A percentile compares a stretch with the other conserved stretches of the same genome.
Conservation (phyloP, 2,329 filamentous ascomycete species). For the Coniochaeta sp. region DNA sequence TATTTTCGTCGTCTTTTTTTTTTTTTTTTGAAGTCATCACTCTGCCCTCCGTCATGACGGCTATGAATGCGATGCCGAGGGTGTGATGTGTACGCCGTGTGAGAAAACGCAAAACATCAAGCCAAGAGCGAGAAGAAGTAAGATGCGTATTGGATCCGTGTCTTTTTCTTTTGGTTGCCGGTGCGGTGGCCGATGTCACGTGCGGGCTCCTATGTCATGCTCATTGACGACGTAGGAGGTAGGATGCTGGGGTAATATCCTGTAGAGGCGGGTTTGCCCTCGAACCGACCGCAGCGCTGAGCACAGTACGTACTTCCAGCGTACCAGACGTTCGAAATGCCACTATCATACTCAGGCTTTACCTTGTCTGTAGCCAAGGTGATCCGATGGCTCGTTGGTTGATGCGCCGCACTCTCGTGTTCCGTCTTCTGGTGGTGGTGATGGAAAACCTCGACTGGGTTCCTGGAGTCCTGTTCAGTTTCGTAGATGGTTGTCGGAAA, state of each 20-base stretch:
- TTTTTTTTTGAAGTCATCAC: too few species aligned
- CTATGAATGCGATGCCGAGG: neutral
- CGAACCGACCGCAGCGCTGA: constrained; percentile 40
- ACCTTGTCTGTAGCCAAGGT: constrained; percentile 43
- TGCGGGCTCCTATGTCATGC: constrained; percentile 23
- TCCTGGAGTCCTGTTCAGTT: constrained; percentile 31
- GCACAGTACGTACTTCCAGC: constrained; percentile 29
- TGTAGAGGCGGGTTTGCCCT: constrained; percentile 41
- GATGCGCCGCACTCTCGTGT: constrained; percentile 17
- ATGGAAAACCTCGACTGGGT: constrained; percentile 44
- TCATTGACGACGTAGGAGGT: constrained; percentile 36
- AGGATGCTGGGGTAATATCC: constrained; percentile 47
- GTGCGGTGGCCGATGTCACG: too few species aligned
- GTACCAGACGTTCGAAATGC: constrained; percentile 39
- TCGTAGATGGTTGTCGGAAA: constrained; percentile 45
- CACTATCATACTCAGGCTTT: constrained; percentile 40
- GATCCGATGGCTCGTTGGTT: constrained; percentile 24
- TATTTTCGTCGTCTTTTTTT: neutral
- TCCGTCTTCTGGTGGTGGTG: constrained; percentile 24
- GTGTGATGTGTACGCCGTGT: neutral
- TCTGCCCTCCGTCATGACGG: neutral
- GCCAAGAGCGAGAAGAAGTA: neutral
- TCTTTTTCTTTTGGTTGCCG: too few species aligned
- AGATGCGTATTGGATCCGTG: too few species aligned
- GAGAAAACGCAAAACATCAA: neutral